These are phyloP conservation scores for Viola odorata DNA, from an alignment of 345 rosid genomes.

Conservation along the genomic window DNA sequence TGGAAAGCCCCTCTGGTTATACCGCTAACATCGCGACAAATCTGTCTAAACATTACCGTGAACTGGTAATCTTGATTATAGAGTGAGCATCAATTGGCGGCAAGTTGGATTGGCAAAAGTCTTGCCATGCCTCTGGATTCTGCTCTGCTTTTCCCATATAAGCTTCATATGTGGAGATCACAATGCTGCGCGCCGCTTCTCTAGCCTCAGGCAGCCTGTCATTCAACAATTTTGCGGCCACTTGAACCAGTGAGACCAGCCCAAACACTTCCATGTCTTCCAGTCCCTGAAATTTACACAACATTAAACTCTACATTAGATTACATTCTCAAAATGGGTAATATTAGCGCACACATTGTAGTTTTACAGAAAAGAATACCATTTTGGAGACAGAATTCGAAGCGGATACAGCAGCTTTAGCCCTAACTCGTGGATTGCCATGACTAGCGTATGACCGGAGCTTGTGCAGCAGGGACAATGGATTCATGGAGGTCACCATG, in stretches of 20 bases:
- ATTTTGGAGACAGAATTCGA: slow-evolving; percentile 53
- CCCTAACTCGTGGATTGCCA: slow-evolving; percentile 61
- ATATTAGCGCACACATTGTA: not conserved
- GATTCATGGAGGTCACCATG: slow-evolving; percentile 53
- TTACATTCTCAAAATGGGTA: not conserved
- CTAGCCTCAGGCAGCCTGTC: slow-evolving; percentile 88
- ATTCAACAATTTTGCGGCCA: slow-evolving; percentile 58
- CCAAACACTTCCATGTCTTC: slow-evolving; percentile 65
- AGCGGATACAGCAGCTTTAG: slow-evolving; percentile 65
- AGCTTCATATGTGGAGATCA: slow-evolving; percentile 29
- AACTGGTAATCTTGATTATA: slow-evolving; percentile 43
- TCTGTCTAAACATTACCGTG: not conserved
- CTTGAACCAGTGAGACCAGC: slow-evolving; percentile 39
- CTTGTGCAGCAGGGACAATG: slow-evolving; percentile 53
- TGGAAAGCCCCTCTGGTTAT: not conserved
- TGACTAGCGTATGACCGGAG: slow-evolving; percentile 53
- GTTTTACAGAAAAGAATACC: slow-evolving; percentile 31
- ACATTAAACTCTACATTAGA: not conserved
- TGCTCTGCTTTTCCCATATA: slow-evolving; percentile 44
- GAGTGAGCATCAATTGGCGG: slow-evolving; percentile 59
- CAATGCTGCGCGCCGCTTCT: slow-evolving; percentile 72
- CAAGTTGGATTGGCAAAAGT: slow-evolving; percentile 61
- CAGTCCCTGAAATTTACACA: slow-evolving; percentile 34
- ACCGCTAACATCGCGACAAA: not conserved
- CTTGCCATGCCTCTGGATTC: slow-evolving; percentile 65